Evolutionary conservation across 2,329 filamentous ascomycete genomes (phyloP), one percentile per base, ranked within the genome.

Genomic region (Apiospora rasikravindrae): DNA sequence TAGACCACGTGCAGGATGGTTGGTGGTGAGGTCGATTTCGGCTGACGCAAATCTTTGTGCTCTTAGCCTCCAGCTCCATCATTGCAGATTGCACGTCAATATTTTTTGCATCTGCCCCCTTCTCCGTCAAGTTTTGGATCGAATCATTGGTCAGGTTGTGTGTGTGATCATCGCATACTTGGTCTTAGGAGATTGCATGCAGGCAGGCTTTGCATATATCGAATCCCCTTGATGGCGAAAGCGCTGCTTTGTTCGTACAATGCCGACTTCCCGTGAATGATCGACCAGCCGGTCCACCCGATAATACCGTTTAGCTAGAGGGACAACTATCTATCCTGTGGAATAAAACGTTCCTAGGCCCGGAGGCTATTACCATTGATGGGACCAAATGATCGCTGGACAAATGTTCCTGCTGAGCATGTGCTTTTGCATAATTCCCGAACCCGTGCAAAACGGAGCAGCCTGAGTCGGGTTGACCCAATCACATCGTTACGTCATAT

Each of bases 401-500:
- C 33, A 11, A 24, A 51, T n/a, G 49, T n/a, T 51, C 10, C 49
- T 51, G 49, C n/a, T 51, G n/a, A n/a, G 47, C 22, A 22, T 11
- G 49, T 37, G 29, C 53, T 61, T 47, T 14, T 61, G 53, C 53
- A 61, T 37, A 61, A 37, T 61, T 61, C 19, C 53, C 29, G 33
- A 61, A 16, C 8, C 16, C 10, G 33, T 37, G 53, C 29, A 61
- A 22, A 64, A 64, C 57, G 33, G 33, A 64, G 29, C 19, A 13
- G 7, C 53, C 14, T 24, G 57, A 40, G 57, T 40, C 22, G 33
- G 33, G 19, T n/a, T 64, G 57, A 40, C 19, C 57, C 57, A 64
- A 64, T 64, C 57, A 64, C 37, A 64, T 4, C 29, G 19, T 40
- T 64, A 64, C 57, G 57, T 64, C 57, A 64, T 64, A 64, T 37